phyloP scores from a whole-genome alignment of 805 yeast genomes.

The Hanseniaspora mollemarum region DNA sequence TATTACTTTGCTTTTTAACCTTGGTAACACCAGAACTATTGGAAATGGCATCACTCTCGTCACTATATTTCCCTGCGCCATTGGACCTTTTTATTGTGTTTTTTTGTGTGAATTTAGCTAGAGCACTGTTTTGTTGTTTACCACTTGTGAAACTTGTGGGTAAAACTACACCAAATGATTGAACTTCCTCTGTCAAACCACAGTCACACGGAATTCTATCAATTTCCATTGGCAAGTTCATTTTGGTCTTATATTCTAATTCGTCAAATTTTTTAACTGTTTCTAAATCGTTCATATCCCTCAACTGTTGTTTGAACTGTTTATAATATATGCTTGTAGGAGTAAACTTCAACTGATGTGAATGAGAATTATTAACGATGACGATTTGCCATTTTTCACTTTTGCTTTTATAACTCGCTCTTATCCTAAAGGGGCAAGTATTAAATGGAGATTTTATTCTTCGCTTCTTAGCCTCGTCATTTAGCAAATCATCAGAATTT shows the following conservation, averaged over 20 bases:
- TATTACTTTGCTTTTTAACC: neutral
- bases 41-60: neutral
- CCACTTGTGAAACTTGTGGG: conserved; percentile 23
- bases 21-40: neutral
- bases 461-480: conserved; percentile 18
- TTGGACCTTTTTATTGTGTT: neutral
- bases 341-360: conserved; percentile 37
- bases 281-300: conserved; percentile 25
- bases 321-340: conserved; percentile 30
- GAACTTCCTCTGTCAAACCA: conserved; percentile 30
- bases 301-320: conserved; percentile 27
- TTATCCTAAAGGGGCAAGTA: conserved; percentile 51
- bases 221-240: conserved; percentile 27
- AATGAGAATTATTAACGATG: conserved; percentile 48
- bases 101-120: conserved; percentile 4
- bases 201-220: conserved; percentile 31
- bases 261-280: conserved; percentile 31
- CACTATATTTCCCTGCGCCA: neutral
- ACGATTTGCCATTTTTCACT: conserved; percentile 48
- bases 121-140: conserved; percentile 8
- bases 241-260: conserved; percentile 27
- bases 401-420: conserved; percentile 50
- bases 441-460: conserved; percentile 29
- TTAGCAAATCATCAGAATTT: neutral
- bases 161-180: conserved; percentile 28